Evolutionary conservation across 352 stramenopile genomes (phyloP).

Genomic region (Pythium phragmitis): DNA sequence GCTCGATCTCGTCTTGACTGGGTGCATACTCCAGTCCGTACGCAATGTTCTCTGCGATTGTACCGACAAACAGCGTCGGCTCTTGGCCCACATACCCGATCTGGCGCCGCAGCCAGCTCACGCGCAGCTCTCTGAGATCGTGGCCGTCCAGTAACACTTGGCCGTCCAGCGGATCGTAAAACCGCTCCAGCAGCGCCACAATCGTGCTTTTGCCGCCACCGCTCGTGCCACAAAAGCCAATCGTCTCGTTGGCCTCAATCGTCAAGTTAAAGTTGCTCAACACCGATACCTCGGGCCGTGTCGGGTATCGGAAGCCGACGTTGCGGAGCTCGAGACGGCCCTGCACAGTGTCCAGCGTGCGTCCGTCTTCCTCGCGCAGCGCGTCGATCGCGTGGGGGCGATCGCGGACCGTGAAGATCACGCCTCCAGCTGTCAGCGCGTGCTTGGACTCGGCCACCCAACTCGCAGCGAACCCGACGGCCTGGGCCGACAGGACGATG

Average conservation of each 20-base stretch:
- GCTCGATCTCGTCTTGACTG: conserved; percentile 66
- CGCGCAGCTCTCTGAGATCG: conserved; percentile 68
- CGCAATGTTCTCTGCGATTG: conserved; percentile 66
- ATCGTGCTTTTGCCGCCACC: conserved; percentile 27
- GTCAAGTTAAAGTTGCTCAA: conserved; percentile 85
- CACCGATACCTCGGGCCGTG: conserved; percentile 55
- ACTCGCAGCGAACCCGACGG: conserved; percentile 26
- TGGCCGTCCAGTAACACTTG: conserved; percentile 75
- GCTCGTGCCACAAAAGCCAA: conserved; percentile 38
- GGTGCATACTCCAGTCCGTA: conserved; percentile 43
- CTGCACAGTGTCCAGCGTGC: conserved; percentile 20
- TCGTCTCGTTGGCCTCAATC: conserved; percentile 60
- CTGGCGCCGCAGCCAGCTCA: conserved; percentile 49
- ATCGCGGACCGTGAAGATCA: conserved; percentile 39
- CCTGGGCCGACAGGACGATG: conserved; percentile 39
- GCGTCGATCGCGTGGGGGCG: conserved; percentile 40
- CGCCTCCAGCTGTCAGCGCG: conserved; percentile 50
- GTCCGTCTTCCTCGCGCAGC: conserved; percentile 29
- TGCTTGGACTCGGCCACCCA: conserved; percentile 53
- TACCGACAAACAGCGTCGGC: conserved; percentile 54
- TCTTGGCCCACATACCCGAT: conserved; percentile 54
- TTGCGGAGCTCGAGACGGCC: conserved; percentile 55
- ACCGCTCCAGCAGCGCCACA: conserved; percentile 44
- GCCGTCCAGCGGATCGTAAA: conserved; percentile 60
- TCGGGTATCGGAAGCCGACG: conserved; percentile 79